These are phyloP conservation scores for Pholiota microspora DNA, from an alignment of 768 basidiomycete genomes.

Conservation along the genomic window DNA sequence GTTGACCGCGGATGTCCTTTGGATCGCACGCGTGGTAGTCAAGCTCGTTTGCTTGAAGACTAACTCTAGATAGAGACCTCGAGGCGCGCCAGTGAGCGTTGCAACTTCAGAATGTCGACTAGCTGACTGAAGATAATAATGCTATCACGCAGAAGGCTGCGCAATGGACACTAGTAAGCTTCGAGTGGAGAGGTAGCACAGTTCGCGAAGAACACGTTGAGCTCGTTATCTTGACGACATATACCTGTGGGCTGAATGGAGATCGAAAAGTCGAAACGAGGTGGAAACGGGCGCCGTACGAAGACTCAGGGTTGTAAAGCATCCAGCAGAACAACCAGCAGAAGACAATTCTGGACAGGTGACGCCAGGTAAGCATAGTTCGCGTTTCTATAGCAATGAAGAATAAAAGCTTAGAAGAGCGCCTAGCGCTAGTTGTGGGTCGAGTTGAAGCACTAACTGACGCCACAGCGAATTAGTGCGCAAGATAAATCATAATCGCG, in stretches of 20 bases:
- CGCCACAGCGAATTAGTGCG: conserved; percentile 9
- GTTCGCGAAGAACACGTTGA: not conserved
- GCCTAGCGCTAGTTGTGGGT: conserved; percentile 6
- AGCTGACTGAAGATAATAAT: not conserved
- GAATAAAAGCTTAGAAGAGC: not conserved
- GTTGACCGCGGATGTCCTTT: not conserved
- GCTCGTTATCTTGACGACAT: not conserved
- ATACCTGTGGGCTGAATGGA: not conserved
- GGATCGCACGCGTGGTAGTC: not conserved
- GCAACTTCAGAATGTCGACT: not conserved
- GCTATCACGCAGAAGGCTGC: not conserved
- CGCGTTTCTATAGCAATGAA: conserved; percentile 18
- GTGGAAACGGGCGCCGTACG: not conserved
- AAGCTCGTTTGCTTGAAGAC: too few species aligned
- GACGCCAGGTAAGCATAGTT: too few species aligned
- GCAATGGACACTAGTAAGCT: not conserved
- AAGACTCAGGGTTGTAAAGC: not conserved
- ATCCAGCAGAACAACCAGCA: not conserved
- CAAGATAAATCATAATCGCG: not conserved
- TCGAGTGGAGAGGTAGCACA: not conserved
- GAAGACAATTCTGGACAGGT: too few species aligned
- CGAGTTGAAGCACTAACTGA: not conserved
- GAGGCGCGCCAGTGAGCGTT: not conserved
- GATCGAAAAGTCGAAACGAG: conserved; percentile 1
- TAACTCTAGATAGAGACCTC: not conserved